These are phyloP conservation scores for Vicia sativa DNA, from an alignment of 306 rosid species.

Conservation along the genomic window DNA sequence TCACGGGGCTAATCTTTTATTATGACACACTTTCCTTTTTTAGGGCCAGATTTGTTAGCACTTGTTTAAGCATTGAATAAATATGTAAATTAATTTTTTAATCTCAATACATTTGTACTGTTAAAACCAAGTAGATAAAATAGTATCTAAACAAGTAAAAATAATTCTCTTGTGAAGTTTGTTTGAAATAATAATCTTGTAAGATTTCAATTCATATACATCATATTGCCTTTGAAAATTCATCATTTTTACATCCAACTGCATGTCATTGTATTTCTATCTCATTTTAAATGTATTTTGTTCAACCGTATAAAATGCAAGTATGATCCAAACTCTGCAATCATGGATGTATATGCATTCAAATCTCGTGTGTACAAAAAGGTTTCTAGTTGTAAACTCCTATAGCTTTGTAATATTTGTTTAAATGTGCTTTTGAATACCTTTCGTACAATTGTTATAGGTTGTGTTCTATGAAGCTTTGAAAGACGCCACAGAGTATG, in stretches of 20 bases:
- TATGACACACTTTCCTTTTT: neutral
- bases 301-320: constrained; percentile 1
- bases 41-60: constrained; percentile 8
- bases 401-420: neutral
- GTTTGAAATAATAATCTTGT: neutral
- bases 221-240: constrained; percentile 4
- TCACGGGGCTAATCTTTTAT: constrained; percentile 10
- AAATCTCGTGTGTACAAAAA: neutral
- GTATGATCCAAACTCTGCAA: constrained; percentile 23
- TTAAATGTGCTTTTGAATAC: neutral
- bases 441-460: constrained; percentile 40
- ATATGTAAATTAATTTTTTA: constrained; percentile 4
- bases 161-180: neutral
- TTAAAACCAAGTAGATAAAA: constrained; percentile 1
- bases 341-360: neutral
- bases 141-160: neutral
- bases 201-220: constrained; percentile 12
- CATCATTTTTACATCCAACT: constrained; percentile 2
- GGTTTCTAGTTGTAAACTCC: neutral
- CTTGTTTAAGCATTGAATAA: constrained; percentile 25
- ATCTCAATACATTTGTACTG: constrained; percentile 14
- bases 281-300: constrained; percentile 17
- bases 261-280: neutral
- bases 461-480: constrained; percentile 80
- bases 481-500: constrained; percentile 64